A percentile compares a stretch with the other conserved stretches of the same genome.
These are phyloP conservation scores for Fusarium drepaniforme DNA, from an alignment of 2,329 filamentous ascomycete genomes.

Conservation along the genomic window DNA sequence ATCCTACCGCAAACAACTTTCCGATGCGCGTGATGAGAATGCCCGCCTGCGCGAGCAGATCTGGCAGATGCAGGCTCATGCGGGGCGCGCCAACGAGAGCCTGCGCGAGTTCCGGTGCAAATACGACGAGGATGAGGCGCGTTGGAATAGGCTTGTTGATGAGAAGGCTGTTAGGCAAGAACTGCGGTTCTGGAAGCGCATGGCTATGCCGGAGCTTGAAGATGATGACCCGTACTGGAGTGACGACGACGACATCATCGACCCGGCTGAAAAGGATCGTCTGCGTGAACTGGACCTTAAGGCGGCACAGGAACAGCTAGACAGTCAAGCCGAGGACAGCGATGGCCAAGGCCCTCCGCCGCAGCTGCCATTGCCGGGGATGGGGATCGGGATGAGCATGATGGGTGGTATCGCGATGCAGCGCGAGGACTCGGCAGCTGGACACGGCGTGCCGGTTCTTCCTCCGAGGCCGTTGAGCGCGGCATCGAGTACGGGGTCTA, in stretches of 20 bases:
- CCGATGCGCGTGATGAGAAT: conserved; percentile 75
- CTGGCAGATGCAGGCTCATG: conserved; percentile 74
- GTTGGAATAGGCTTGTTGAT: conserved; percentile 66
- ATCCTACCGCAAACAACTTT: conserved; percentile 74
- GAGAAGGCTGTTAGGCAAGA: conserved; percentile 68
- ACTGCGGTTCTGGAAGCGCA: conserved; percentile 74
- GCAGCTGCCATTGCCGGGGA: conserved; percentile 35
- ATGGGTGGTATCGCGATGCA: conserved; percentile 56
- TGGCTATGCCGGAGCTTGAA: conserved; percentile 71
- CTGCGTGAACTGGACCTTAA: conserved; percentile 63
- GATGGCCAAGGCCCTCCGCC: conserved; percentile 44
- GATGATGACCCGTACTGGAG: conserved; percentile 73
- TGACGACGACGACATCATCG: conserved; percentile 74
- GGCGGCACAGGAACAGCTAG: conserved; percentile 55
- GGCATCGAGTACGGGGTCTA: conserved; percentile 58
- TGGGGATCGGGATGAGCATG: conserved; percentile 43
- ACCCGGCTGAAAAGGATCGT: conserved; percentile 70
- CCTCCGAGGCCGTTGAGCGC: conserved; percentile 54
- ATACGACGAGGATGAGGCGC: conserved; percentile 67
- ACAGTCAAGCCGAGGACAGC: conserved; percentile 50
- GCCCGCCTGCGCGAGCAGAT: conserved; percentile 73
- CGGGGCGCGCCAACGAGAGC: conserved; percentile 67
- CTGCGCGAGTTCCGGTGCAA: conserved; percentile 68
- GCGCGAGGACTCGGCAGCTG: conserved; percentile 48
- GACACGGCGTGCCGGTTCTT: conserved; percentile 44